Evolutionary conservation across 1,284 basidiomycete genomes (phyloP).

Genomic region (Porogramme epimiltina): DNA sequence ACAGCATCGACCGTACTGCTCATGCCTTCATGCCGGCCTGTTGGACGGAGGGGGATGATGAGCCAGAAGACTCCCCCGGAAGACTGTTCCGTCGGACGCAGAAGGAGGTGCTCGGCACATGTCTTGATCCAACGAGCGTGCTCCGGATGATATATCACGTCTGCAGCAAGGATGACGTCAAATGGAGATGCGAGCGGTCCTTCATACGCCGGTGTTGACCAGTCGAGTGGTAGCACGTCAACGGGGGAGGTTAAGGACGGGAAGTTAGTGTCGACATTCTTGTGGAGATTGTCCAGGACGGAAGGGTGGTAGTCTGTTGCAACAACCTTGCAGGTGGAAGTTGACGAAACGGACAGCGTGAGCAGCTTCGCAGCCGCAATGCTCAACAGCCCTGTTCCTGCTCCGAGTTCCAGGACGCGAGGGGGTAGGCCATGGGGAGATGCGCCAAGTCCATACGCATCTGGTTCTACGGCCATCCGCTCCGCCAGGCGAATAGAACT

Average conservation of each 20-base stretch:
- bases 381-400: conserved; percentile 85
- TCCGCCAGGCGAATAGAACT: conserved; percentile 78
- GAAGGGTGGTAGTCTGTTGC: conserved; percentile 84
- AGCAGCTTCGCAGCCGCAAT: conserved; percentile 69
- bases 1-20: conserved; percentile 55
- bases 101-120: conserved; percentile 56
- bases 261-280: conserved; percentile 68
- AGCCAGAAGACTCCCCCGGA: conserved; percentile 64
- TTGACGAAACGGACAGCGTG: conserved; percentile 9
- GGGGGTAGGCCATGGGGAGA: conserved; percentile 12
- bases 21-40: conserved; percentile 68
- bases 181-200: conserved; percentile 31
- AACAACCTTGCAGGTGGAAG: conserved; percentile 38
- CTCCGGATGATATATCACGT: conserved; percentile 70
- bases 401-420: conserved; percentile 82
- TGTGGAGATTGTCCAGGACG: conserved; percentile 72
- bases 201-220: conserved; percentile 45
- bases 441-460: conserved; percentile 41
- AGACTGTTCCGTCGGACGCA: conserved; percentile 16
- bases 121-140: conserved; percentile 68
- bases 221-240: conserved; percentile 63
- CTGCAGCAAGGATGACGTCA: conserved; percentile 64
- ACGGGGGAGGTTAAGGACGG: conserved; percentile 27
- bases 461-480: conserved; percentile 62
- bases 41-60: conserved; percentile 68